A percentile compares a stretch with the other conserved stretches of the same genome.
Conservation (phyloP, 2,329 filamentous ascomycete genomes). For the Pezicula carpinea region DNA sequence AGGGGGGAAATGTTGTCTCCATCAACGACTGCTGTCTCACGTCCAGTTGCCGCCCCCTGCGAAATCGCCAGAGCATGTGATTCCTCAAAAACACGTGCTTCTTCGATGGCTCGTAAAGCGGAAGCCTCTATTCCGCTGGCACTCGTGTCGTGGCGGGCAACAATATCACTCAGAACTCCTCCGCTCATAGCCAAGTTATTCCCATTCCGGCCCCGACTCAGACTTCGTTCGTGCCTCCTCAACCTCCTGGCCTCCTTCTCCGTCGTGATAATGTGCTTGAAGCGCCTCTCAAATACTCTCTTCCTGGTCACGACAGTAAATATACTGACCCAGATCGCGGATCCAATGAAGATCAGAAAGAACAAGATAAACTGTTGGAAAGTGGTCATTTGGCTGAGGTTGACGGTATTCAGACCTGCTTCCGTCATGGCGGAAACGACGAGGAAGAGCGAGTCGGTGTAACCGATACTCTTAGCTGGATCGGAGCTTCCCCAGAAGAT, state of each 20-base stretch:
- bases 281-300: constrained; percentile 57
- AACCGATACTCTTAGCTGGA: constrained; percentile 47
- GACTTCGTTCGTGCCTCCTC: constrained; percentile 4
- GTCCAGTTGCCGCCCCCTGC: too few relatives aligned
- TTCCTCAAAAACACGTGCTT: too few relatives aligned
- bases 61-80: too few relatives aligned
- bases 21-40: too few relatives aligned
- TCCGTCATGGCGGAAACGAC: constrained; percentile 63
- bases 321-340: constrained; percentile 61
- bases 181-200: background rate
- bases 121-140: too few relatives aligned
- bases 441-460: constrained; percentile 63
- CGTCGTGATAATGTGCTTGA: constrained; percentile 46
- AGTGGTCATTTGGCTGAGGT: constrained; percentile 58
- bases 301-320: constrained; percentile 58
- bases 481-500: constrained; percentile 58
- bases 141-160: too few relatives aligned
- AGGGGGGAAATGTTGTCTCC: too few relatives aligned
- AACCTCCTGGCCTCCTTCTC: constrained; percentile 27
- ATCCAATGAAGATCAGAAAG: constrained; percentile 60
- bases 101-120: too few relatives aligned
- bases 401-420: constrained; percentile 63
- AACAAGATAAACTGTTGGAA: constrained; percentile 66
- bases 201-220: constrained; percentile 4
- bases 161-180: too few relatives aligned